These are phyloP conservation scores for Tricholoma hemisulphureum DNA, from an alignment of 768 basidiomycete genomes.

Conservation along the genomic window DNA sequence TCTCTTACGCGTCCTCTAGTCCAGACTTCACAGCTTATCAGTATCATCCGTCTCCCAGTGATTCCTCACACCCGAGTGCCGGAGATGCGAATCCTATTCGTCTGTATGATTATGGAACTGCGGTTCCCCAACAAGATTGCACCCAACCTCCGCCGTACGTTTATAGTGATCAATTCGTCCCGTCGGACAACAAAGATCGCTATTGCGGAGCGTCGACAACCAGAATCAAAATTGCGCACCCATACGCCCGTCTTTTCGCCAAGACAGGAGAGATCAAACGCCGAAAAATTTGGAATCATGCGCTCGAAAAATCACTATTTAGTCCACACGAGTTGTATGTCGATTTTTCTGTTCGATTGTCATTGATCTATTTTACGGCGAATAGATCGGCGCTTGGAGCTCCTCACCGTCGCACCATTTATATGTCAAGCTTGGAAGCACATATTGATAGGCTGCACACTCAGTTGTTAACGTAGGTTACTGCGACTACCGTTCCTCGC, in stretches of 20 bases:
- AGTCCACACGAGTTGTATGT: constrained; percentile 63
- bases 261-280: constrained; percentile 64
- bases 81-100: background rate
- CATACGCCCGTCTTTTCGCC: constrained; percentile 67
- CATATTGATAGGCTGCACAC: constrained; percentile 69
- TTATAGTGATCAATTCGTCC: background rate
- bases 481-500: background rate
- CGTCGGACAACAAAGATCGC: background rate
- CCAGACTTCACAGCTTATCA: background rate
- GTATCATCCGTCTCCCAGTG: constrained; percentile 11
- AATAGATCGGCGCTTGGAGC: constrained; percentile 65
- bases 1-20: constrained; percentile 5
- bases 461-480: constrained; percentile 44
- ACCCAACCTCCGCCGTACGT: constrained; percentile 9
- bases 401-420: constrained; percentile 66
- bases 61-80: constrained; percentile 6
- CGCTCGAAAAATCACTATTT: constrained; percentile 71
- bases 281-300: constrained; percentile 76
- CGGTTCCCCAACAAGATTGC: constrained; percentile 1
- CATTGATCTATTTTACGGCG: background rate
- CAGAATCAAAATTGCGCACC: constrained; percentile 46
- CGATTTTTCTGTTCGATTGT: background rate
- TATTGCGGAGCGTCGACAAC: background rate
- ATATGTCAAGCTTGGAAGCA: constrained; percentile 69
- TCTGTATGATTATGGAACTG: background rate